Base-by-base conservation (phyloP, 2,329 filamentous ascomycete species). In the Xylaria sp. region DNA sequence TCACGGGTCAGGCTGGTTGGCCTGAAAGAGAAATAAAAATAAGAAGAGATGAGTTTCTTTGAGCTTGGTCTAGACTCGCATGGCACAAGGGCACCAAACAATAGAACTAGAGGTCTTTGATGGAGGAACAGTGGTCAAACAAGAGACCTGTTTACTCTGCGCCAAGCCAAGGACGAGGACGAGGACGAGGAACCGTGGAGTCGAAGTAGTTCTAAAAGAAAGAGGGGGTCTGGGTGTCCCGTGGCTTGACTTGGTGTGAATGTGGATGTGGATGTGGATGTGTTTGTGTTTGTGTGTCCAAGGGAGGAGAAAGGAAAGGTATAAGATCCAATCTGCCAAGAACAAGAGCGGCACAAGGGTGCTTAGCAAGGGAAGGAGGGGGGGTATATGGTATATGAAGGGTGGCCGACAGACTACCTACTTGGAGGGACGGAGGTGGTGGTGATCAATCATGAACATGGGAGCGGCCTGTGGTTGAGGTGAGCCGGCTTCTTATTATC, bases 21-120 rank as follows among this genome's bases (percentile, higher is more conserved):
- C 54, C 66, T 69, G n/a, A 66, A 65, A 49, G 63, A 65, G 42
- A 66, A 69, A 73, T 61, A 72, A 71, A 72, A 74, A 69, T 71
- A 74, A 57, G 50, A 61, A 57, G 55, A 68, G 64, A 53, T 9
- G n/a, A 55, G 45, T n/a, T 65, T 66, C 72, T 76, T 75, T 75
- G 69, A 69, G 42, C 45, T 39, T 25, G 38, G 54, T 44, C 50
- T 58, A 69, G 64, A 63, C 57, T 69, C 36, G 68, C 61, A 63
- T 69, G 53, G 61, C 61, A n/a, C n/a, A 63, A 62, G 70, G 47
- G n/a, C 38, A 38, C 59, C 25, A 15, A 67, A 74, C 71, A 73
- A 75, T 68, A 17, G 54, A 44, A 31, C 6, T 66, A 11, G 50
- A 50, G 29, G 5, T 31, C 61, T 69, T 56, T 67, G 70, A 68